A percentile compares a stretch with the other conserved stretches of the same genome.
These are phyloP conservation scores for Boletus coccyginus DNA, from an alignment of 768 basidiomycete genomes.

Conservation along the genomic window DNA sequence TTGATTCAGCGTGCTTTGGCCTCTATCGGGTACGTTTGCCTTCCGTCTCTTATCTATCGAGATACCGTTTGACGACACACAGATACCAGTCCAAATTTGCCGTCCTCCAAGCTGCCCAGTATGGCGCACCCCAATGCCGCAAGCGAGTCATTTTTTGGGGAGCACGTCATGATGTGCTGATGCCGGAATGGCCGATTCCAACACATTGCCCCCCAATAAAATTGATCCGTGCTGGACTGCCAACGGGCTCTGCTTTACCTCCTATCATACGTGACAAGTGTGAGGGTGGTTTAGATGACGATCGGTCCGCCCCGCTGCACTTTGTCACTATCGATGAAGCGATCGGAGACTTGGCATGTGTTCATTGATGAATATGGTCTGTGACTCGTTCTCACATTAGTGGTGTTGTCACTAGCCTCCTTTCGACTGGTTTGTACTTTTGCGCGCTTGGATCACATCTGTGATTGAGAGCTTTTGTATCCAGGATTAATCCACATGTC, in stretches of 20 bases:
- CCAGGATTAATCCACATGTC: constrained; percentile 58
- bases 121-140: constrained; percentile 71
- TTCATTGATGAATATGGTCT: constrained; percentile 5
- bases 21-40: constrained; percentile 55
- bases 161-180: constrained; percentile 50
- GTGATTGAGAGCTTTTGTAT: not conserved
- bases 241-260: constrained; percentile 40
- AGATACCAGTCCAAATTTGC: constrained; percentile 64
- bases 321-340: constrained; percentile 63
- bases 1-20: constrained; percentile 59
- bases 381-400: constrained; percentile 2
- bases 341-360: constrained; percentile 64
- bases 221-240: constrained; percentile 37
- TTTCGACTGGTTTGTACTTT: constrained; percentile 60
- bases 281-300: constrained; percentile 22
- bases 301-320: constrained; percentile 58
- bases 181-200: constrained; percentile 66
- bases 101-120: constrained; percentile 67
- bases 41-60: not conserved
- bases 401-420: constrained; percentile 40
- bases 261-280: constrained; percentile 45
- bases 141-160: constrained; percentile 67
- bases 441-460: not conserved
- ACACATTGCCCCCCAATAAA: constrained; percentile 47
- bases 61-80: not conserved